Percentiles rank a stretch among this genome's conserved stretches.
phyloP scores from a whole-genome alignment of 139 green algal genomes.

The Auxenochlorella pyrenoidosa region DNA sequence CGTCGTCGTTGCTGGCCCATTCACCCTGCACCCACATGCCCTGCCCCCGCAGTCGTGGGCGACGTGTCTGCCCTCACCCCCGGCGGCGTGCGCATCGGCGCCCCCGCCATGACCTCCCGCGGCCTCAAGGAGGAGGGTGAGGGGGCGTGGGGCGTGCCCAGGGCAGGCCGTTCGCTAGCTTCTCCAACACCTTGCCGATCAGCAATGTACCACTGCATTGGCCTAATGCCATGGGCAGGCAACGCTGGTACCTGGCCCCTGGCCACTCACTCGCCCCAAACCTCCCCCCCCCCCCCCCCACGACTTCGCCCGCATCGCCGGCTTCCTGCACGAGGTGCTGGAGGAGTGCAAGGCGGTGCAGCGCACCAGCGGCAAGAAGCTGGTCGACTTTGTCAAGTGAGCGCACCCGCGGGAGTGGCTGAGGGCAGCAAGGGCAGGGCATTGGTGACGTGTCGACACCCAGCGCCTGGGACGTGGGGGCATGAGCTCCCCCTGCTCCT shows the following conservation, averaged over 20 bases:
- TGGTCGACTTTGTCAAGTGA: slow-evolving; percentile 86
- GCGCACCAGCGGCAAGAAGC: slow-evolving; percentile 79
- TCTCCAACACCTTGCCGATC: no score
- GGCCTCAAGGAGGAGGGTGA: slow-evolving; percentile 62
- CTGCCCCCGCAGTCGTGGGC: slow-evolving; percentile 68
- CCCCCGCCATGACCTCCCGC: slow-evolving; percentile 87
- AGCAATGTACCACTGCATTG: no score
- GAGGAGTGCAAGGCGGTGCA: slow-evolving; percentile 84
- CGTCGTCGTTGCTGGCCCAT: neutral
- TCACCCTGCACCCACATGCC: neutral
- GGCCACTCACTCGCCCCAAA: no score
- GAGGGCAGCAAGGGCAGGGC: no score
- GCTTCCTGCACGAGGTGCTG: slow-evolving; percentile 76
- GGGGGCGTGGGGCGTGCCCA: neutral
- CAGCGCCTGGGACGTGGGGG: no score
- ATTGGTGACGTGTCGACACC: no score
- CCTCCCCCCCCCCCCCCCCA: neutral
- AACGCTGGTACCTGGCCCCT: no score
- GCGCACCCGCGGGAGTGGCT: neutral
- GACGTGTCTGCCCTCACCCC: slow-evolving; percentile 84
- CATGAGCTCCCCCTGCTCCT: no score
- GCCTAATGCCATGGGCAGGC: no score
- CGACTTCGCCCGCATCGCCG: slow-evolving; percentile 79
- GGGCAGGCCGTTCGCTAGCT: no score
- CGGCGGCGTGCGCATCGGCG: slow-evolving; percentile 84